A percentile compares a stretch with the other conserved stretches of the same genome.
Evolutionary conservation across 805 yeast species (phyloP).

Genomic region (Candida nanaspora): DNA sequence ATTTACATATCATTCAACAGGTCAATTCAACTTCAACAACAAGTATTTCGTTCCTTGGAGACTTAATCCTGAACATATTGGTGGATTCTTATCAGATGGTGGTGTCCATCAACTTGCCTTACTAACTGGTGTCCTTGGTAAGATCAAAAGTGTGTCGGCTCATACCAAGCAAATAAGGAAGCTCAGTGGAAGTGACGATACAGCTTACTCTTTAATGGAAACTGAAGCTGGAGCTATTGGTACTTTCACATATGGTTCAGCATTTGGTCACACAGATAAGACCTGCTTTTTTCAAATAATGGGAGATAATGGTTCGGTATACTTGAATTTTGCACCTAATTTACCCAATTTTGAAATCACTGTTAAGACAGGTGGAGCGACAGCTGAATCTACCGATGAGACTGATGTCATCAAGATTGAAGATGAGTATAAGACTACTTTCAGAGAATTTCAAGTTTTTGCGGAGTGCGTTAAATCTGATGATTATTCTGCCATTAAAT

Average conservation of each 20-base stretch:
- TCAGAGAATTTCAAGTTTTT: conserved; percentile 39
- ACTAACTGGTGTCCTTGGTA: conserved; percentile 75
- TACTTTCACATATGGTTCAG: conserved; percentile 80
- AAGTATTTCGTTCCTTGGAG: conserved; percentile 83
- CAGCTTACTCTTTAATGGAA: conserved; percentile 62
- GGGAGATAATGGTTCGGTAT: conserved; percentile 74
- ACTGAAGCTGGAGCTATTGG: conserved; percentile 63
- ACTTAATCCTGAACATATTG: conserved; percentile 82
- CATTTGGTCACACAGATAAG: conserved; percentile 77
- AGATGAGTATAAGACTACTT: conserved; percentile 35
- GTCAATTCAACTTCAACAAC: conserved; percentile 55
- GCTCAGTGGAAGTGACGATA: conserved; percentile 77
- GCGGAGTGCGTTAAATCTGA: conserved; percentile 27
- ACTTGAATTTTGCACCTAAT: conserved; percentile 56
- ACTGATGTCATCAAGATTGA: conserved; percentile 29
- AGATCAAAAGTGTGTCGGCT: conserved; percentile 64
- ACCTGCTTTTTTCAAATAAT: conserved; percentile 58
- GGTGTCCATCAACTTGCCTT: conserved; percentile 95
- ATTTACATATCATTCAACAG: conserved; percentile 69
- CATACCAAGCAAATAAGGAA: conserved; percentile 70
- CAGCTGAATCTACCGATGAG: conserved; percentile 38
- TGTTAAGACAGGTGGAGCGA: conserved; percentile 44
- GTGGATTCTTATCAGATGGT: conserved; percentile 90
- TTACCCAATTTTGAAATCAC: conserved; percentile 31
- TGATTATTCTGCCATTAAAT: conserved; percentile 14